Percentiles rank a stretch among this genome's conserved stretches.
Evolutionary conservation across 1,284 basidiomycete genomes (phyloP).

Genomic region (Ustilago tritici): DNA sequence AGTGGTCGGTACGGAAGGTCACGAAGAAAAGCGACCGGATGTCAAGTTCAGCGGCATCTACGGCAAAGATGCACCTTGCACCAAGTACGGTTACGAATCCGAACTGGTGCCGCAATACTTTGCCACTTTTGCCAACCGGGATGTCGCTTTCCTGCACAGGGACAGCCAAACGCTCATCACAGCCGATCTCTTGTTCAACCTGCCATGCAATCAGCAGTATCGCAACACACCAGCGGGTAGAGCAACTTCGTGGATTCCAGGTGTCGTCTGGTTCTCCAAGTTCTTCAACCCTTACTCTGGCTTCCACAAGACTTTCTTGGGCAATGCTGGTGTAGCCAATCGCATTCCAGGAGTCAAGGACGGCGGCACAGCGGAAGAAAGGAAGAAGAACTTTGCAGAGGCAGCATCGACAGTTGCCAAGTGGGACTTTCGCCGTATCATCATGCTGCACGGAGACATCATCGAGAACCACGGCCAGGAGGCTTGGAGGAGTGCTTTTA

Average conservation of each 20-base stretch:
- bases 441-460: constrained; percentile 92
- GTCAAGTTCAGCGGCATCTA: constrained; percentile 70
- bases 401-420: constrained; percentile 78
- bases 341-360: constrained; percentile 39
- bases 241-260: constrained; percentile 57
- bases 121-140: constrained; percentile 84
- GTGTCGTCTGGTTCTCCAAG: constrained; percentile 49
- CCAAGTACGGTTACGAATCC: constrained; percentile 57
- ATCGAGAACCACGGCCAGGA: constrained; percentile 81
- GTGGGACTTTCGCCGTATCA: constrained; percentile 90
- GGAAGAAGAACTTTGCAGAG: constrained; percentile 55
- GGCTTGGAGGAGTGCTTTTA: constrained; percentile 74
- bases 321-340: constrained; percentile 35
- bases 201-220: constrained; percentile 84
- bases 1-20: constrained; percentile 71
- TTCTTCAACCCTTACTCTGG: constrained; percentile 38
- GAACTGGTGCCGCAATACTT: constrained; percentile 74
- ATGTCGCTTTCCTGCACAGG: constrained; percentile 87
- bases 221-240: constrained; percentile 41
- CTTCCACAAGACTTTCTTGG: constrained; percentile 56
- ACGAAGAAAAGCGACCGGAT: constrained; percentile 70
- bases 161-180: constrained; percentile 82
- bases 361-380: constrained; percentile 68
- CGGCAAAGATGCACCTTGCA: constrained; percentile 45
- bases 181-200: constrained; percentile 90